These are phyloP conservation scores for Aspergillus candidus DNA, from an alignment of 2,329 filamentous ascomycete genomes.

Conservation along the genomic window DNA sequence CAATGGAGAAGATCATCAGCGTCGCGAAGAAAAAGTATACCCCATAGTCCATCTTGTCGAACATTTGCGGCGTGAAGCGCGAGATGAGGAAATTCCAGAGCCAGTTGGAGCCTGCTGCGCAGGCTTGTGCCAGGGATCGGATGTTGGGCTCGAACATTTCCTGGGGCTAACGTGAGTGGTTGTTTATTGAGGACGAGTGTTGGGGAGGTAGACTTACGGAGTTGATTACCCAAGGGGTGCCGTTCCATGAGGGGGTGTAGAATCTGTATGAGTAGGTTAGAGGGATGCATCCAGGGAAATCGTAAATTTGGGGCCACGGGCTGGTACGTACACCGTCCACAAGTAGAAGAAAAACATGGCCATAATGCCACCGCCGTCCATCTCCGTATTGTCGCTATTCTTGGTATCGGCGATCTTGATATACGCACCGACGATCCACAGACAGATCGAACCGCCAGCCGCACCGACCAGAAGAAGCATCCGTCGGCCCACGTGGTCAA, in stretches of 20 bases:
- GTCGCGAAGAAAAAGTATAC: conserved; percentile 64
- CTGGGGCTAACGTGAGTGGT: conserved; percentile 14
- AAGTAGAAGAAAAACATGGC: conserved; percentile 64
- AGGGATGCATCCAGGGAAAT: too few species aligned
- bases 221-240: conserved; percentile 71
- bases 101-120: conserved; percentile 45
- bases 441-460: conserved; percentile 48
- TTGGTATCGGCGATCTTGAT: conserved; percentile 31
- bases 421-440: conserved; percentile 35
- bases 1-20: conserved; percentile 52
- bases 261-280: conserved; percentile 31
- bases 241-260: conserved; percentile 69
- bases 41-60: conserved; percentile 46
- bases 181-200: neutral
- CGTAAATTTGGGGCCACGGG: too few species aligned
- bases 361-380: conserved; percentile 35
- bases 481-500: conserved; percentile 59
- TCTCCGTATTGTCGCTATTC: conserved; percentile 14
- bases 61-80: conserved; percentile 40
- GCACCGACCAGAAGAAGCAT: conserved; percentile 62
- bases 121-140: conserved; percentile 65
- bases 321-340: conserved; percentile 50
- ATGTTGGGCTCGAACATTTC: conserved; percentile 69
- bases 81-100: conserved; percentile 36
- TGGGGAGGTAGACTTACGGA: conserved; percentile 29